Conservation (phyloP, 768 basidiomycete species). For the Mycena maculata region DNA sequence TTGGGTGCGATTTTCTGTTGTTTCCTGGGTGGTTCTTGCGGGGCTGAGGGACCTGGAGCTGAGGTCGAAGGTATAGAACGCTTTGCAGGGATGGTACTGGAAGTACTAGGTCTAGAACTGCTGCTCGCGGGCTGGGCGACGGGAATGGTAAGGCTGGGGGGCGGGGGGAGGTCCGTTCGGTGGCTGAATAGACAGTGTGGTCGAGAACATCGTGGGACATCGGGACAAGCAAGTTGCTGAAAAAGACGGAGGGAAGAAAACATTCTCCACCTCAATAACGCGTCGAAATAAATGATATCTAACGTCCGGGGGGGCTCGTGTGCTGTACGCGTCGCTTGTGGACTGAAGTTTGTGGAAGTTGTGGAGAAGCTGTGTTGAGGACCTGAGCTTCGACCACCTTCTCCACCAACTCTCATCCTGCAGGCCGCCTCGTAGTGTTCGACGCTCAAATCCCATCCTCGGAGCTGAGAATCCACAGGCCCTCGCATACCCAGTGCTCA, state of each 20-base stretch:
- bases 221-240: constrained; percentile 69
- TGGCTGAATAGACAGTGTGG: constrained; percentile 78
- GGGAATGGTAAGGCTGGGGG: constrained; percentile 53
- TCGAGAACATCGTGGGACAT: constrained; percentile 58
- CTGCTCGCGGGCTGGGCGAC: constrained; percentile 42
- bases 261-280: no score
- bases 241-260: constrained; percentile 73
- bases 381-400: no score
- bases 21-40: constrained; percentile 70
- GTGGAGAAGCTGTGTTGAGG: no score
- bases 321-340: no score
- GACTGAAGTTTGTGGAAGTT: no score
- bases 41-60: constrained; percentile 37
- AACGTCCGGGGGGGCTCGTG: no score
- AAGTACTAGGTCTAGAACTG: constrained; percentile 27
- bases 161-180: constrained; percentile 48
- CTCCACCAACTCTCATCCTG: no score
- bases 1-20: constrained; percentile 64
- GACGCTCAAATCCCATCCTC: no score
- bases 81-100: constrained; percentile 59
- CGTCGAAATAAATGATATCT: no score
- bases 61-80: constrained; percentile 54
- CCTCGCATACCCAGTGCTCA: no score
- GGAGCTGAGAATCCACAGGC: no score
- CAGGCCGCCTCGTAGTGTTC: no score